Evolutionary conservation across 129 eudicot species (phyloP).

Genomic region (Dittrichia graveolens): DNA sequence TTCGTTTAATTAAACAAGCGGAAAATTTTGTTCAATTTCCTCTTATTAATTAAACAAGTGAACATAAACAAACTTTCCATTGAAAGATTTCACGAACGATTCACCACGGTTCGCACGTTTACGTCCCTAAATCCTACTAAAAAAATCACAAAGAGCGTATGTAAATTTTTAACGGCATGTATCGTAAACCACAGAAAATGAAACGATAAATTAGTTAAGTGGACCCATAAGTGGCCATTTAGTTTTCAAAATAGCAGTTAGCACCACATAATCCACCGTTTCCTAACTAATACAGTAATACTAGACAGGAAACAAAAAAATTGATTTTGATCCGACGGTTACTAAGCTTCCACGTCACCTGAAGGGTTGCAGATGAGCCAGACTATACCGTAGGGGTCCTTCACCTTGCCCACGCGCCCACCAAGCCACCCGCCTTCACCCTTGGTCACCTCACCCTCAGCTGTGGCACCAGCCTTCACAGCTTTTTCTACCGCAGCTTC

Average conservation of each 20-base stretch:
- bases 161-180: too few species aligned
- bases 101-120: too few species aligned
- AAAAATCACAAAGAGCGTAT: too few species aligned
- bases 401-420: slow-evolving; percentile 71
- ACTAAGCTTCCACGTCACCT: slow-evolving; percentile 56
- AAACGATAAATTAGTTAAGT: not conserved
- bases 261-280: slow-evolving; percentile 7
- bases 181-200: too few species aligned
- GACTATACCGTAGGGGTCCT: slow-evolving; percentile 74
- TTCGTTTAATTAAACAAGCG: too few species aligned
- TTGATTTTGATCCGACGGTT: slow-evolving; percentile 27
- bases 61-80: too few species aligned
- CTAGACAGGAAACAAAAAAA: not conserved
- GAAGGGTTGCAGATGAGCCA: slow-evolving; percentile 66
- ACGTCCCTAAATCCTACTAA: too few species aligned
- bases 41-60: too few species aligned
- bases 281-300: slow-evolving; percentile 6
- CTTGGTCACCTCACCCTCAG: slow-evolving; percentile 46
- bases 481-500: slow-evolving; percentile 73
- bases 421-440: slow-evolving; percentile 62
- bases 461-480: slow-evolving; percentile 64
- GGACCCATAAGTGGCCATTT: slow-evolving; percentile 4
- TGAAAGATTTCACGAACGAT: too few species aligned
- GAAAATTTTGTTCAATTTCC: too few species aligned
- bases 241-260: not conserved